Evolutionary conservation across 148 eudicot species (phyloP).

Genomic region (Gaultheria prostrata): DNA sequence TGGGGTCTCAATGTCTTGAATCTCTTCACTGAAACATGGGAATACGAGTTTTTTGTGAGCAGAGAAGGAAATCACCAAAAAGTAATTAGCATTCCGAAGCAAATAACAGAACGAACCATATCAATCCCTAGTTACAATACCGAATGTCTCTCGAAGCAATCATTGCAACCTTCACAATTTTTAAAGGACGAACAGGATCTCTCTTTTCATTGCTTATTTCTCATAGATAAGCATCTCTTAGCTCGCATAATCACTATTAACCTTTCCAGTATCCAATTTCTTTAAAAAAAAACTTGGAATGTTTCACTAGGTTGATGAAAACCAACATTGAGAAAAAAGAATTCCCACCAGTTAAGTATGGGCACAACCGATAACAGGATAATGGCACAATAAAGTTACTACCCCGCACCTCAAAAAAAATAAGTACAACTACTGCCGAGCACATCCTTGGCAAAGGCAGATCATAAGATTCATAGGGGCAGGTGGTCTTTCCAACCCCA

Average conservation of each 20-base stretch:
- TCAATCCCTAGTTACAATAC: not conserved
- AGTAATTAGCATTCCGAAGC: not conserved
- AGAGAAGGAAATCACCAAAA: not conserved
- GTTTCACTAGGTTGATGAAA: not conserved
- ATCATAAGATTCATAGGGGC: not conserved
- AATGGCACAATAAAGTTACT: not conserved
- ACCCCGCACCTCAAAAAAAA: not conserved
- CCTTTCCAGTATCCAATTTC: not conserved
- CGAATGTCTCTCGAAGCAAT: conserved; percentile 1
- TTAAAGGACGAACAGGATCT: not conserved
- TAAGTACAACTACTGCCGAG: not conserved
- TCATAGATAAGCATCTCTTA: not conserved
- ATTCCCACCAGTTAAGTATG: not conserved
- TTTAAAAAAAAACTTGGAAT: not conserved
- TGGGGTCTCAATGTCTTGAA: conserved; percentile 43
- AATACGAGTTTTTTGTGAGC: not conserved
- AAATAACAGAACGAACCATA: not conserved
- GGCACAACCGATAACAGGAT: not conserved
- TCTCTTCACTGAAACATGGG: conserved; percentile 36
- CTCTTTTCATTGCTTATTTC: not conserved
- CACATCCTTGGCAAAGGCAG: not conserved
- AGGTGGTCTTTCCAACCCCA: not conserved
- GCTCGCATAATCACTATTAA: not conserved
- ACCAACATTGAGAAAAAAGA: not conserved
- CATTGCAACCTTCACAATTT: not conserved